Evolutionary conservation across 2,329 filamentous ascomycete species (phyloP), one percentile per base, ranked within the genome.

Genomic region (Calonectria hawksworthii): DNA sequence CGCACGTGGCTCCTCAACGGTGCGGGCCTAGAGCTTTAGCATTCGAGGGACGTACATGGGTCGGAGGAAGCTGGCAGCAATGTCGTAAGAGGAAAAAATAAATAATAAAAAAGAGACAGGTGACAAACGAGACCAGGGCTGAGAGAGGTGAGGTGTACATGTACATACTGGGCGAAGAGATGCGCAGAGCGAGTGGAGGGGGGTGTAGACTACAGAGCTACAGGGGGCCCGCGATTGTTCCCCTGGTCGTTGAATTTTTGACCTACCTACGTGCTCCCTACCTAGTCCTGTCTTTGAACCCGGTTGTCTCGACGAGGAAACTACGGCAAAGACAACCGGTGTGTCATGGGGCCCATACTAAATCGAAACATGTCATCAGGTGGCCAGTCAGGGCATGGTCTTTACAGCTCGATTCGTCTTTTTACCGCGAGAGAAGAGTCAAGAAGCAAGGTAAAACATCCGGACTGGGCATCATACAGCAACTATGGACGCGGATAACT

Each of bases 1-100:
- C 79, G 79, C 81, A 82, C 81, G 81, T 82, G 81, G 81, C 70
- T 80, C 73, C 73, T 75, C 69, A 77, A 78, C 75, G 80, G 81
- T 82, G 81, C 81, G 81, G 81, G 75, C 76, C 80, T 81, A 82
- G 75, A 80, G 78, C 61, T 75, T 67, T 75, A 75, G 73, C 38
- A 75, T 34, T 63, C 70, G 61, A 72, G 64, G 51, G 75, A 68
- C 66, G 71, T 77, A 64, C 77, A 80, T 80, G 74, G 78, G 66
- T 75, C 70, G 77, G 68, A 50, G 61, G 70, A 50, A 54, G 65
- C 47, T 66, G 68, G 47, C 32, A 54, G 61, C 41, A 23, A 41
- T 63, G 44, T 63, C 44, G 71, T 34, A 66, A 66, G 61, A 63
- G 56, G 44, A 23, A 41, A 41, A 56, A 56, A 34, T 32, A 56